Conservation (phyloP, 1,139 yeast genomes). For the Magnusiomyces suaveolens region DNA sequence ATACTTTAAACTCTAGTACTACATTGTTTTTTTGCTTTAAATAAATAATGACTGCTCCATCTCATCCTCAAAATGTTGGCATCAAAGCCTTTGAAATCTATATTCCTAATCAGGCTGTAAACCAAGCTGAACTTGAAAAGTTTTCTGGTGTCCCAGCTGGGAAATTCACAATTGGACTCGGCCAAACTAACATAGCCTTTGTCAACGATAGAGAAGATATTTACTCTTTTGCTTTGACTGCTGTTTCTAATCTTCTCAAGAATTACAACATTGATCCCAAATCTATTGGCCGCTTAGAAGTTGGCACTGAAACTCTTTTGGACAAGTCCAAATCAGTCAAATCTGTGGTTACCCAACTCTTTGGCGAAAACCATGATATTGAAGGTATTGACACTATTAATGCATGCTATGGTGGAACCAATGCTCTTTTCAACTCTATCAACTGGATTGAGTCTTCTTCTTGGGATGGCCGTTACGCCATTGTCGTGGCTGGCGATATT, state of each 20-base stretch:
- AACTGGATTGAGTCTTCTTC: constrained; percentile 95
- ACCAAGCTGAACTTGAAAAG: constrained; percentile 79
- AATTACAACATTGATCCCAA: constrained; percentile 75
- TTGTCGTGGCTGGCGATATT: constrained; percentile 95
- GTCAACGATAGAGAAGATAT: constrained; percentile 97
- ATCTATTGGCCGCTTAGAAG: constrained; percentile 89
- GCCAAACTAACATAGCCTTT: constrained; percentile 96
- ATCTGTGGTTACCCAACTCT: constrained; percentile 89
- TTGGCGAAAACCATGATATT: constrained; percentile 78
- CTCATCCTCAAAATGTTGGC: constrained; percentile 71
- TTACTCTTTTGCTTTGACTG: constrained; percentile 85
- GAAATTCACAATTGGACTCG: constrained; percentile 95
- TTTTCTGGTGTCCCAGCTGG: constrained; percentile 84
- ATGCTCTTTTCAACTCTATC: constrained; percentile 84
- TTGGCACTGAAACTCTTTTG: constrained; percentile 94
- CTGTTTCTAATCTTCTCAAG: constrained; percentile 59
- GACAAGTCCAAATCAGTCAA: constrained; percentile 97
- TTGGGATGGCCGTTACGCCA: constrained; percentile 98
- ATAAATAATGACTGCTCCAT: constrained; percentile 13
- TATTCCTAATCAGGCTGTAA: constrained; percentile 77
- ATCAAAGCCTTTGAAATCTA: constrained; percentile 92
- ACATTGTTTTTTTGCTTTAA: too few relatives aligned
- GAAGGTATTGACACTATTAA: constrained; percentile 96
- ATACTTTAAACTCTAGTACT: too few relatives aligned
- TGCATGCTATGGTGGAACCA: constrained; percentile 98